Percentiles rank a stretch among this genome's conserved stretches.
Conservation (phyloP, 257 asterid species). For the Fraxinus pennsylvanica region DNA sequence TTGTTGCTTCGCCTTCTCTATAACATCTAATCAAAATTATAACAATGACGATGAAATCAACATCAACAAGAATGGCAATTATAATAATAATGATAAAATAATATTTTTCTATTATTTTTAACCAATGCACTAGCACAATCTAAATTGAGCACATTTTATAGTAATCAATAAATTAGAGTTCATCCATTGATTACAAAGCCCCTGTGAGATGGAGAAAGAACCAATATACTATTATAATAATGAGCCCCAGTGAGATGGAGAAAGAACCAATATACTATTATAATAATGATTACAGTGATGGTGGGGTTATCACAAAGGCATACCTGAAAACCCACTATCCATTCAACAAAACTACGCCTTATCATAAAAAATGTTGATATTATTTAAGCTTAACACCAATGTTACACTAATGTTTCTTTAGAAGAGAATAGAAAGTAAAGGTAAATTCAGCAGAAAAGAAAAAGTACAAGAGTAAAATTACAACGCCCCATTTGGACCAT, state of each 20-base stretch:
- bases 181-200: background rate
- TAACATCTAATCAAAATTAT: slow-evolving; percentile 53
- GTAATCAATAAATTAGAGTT: background rate
- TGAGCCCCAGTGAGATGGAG: background rate
- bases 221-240: background rate
- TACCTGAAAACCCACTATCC: background rate
- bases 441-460: background rate
- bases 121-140: background rate
- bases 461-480: background rate
- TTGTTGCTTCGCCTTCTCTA: slow-evolving; percentile 73
- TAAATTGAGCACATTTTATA: background rate
- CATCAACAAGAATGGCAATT: background rate
- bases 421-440: background rate
- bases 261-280: background rate
- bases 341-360: background rate
- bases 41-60: slow-evolving; percentile 14
- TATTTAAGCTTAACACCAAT: background rate
- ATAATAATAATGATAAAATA: background rate
- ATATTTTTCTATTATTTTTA: background rate
- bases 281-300: background rate
- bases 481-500: background rate
- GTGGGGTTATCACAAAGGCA: background rate
- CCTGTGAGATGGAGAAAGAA: background rate
- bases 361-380: background rate
- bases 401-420: background rate